Conservation (phyloP, 352 stramenopile genomes). For the Globisporangium spinosum region DNA sequence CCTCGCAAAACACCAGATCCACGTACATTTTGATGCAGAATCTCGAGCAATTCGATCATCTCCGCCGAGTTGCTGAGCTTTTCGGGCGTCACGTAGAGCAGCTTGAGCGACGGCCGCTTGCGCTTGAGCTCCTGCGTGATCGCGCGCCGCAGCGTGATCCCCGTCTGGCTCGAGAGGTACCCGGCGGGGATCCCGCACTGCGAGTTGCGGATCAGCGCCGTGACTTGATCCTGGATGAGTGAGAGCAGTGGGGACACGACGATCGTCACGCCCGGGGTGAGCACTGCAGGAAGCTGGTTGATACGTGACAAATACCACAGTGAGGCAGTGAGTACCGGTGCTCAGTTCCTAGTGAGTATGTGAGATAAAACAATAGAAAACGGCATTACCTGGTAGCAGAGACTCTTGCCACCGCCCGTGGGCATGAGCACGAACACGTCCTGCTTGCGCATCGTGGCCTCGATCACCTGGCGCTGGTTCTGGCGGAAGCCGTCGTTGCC, state of each 20-base stretch:
- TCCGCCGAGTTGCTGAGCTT: slow-evolving; percentile 83
- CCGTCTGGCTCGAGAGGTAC: slow-evolving; percentile 76
- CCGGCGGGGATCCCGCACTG: slow-evolving; percentile 57
- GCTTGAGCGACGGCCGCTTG: slow-evolving; percentile 56
- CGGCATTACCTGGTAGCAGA: slow-evolving; percentile 89
- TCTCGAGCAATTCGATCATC: slow-evolving; percentile 65
- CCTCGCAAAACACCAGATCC: background rate
- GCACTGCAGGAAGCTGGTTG: slow-evolving; percentile 43
- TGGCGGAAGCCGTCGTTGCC: slow-evolving; percentile 83
- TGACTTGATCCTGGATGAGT: slow-evolving; percentile 94
- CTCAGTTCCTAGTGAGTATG: slow-evolving; percentile 9
- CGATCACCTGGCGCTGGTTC: slow-evolving; percentile 91
- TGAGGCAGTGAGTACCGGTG: background rate
- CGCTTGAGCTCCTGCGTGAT: slow-evolving; percentile 86
- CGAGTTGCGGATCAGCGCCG: slow-evolving; percentile 62
- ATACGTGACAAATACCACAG: background rate
- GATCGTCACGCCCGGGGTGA: slow-evolving; percentile 83
- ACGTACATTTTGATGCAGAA: slow-evolving; percentile 41
- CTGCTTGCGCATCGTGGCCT: slow-evolving; percentile 85
- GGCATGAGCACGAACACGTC: slow-evolving; percentile 95
- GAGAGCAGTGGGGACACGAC: slow-evolving; percentile 93
- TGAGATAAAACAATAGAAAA: slow-evolving; percentile 1
- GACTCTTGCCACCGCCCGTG: slow-evolving; percentile 88
- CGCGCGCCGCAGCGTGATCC: slow-evolving; percentile 50
- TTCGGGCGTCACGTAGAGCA: slow-evolving; percentile 96